These are phyloP conservation scores for Tricholoma saponaceum DNA, from an alignment of 768 basidiomycete genomes.

Conservation along the genomic window DNA sequence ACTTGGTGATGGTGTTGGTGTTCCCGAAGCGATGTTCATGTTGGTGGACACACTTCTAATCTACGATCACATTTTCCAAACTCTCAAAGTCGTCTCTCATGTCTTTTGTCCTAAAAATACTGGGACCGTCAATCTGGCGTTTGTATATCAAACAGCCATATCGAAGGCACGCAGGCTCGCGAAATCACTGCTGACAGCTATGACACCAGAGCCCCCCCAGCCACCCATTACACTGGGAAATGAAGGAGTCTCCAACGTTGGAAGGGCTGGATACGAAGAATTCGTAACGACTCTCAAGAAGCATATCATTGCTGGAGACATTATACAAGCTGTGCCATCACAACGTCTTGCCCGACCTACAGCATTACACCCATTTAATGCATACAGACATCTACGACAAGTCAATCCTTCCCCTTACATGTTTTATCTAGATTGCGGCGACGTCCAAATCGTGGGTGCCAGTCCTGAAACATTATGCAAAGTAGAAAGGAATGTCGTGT, in stretches of 20 bases:
- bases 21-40: constrained; percentile 97
- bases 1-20: constrained; percentile 72
- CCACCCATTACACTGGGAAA: constrained; percentile 60
- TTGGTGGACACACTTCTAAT: constrained; percentile 92
- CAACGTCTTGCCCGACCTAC: constrained; percentile 88
- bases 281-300: constrained; percentile 93
- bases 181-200: constrained; percentile 50
- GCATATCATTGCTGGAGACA: constrained; percentile 94
- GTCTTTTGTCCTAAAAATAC: constrained; percentile 79
- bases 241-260: constrained; percentile 83
- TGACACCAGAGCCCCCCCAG: constrained; percentile 65
- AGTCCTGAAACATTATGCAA: constrained; percentile 98
- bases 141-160: constrained; percentile 87
- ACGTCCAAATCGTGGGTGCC: constrained; percentile 93
- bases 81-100: constrained; percentile 92
- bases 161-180: constrained; percentile 81
- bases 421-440: constrained; percentile 96
- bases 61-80: constrained; percentile 96
- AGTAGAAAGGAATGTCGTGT: constrained; percentile 87
- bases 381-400: constrained; percentile 88
- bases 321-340: constrained; percentile 98
- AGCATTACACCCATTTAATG: constrained; percentile 92
- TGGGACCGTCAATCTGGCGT: constrained; percentile 63
- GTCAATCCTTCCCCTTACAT: constrained; percentile 98
- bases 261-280: constrained; percentile 84